Evolutionary conservation across 176 grass and related monocot species (phyloP), one percentile per base, ranked within the genome.

Genomic region (Rhynchospora pubera): DNA sequence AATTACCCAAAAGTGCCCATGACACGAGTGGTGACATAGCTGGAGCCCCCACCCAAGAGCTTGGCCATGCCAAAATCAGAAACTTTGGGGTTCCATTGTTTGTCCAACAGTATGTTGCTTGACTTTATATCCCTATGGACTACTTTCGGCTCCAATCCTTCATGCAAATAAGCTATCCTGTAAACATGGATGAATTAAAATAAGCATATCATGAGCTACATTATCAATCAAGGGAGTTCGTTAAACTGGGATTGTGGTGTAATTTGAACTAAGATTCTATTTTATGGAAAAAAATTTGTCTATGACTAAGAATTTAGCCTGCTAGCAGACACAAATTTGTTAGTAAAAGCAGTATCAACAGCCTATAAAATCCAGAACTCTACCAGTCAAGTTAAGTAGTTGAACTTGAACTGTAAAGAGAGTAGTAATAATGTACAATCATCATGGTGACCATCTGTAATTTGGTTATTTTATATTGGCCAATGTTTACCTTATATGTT

Each of bases 41-140:
- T 99, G 4, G 93, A 99, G 9, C 93, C 97, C 3, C 93, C 73
- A 19, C 93, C 97, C 47, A 99, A 90, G 1, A 96, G 91, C 80
- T 96, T 93, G 57, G 97, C 93, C 89, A 99, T 91, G n/a, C 97
- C 97, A 81, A 99, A 99, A 87, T 99, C 97, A 0, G 97, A 99
- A 6, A 99, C 97, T 90, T 93, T 99, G 65, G 97, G 51, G 78
- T 91, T 99, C 87, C 92, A 99, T 26, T 91, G 90, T 87, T 93
- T 93, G 83, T 99, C 91, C 61, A 99, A 86, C 1, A 99, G 91
- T 83, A 96, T 99, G 68, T 99, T 99, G 87, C 93, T 99, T 6
- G 97, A 99, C 62, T 99, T 96, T 83, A 99, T 96, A 85, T 99
- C 93, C 19, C 97, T 85, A 84, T 99, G 97, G 15, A 99, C 91